Percentiles rank a stretch among this genome's conserved stretches.
These are phyloP conservation scores for Talaromyces sp. DNA, from an alignment of 2,329 filamentous ascomycete genomes.

Conservation along the genomic window DNA sequence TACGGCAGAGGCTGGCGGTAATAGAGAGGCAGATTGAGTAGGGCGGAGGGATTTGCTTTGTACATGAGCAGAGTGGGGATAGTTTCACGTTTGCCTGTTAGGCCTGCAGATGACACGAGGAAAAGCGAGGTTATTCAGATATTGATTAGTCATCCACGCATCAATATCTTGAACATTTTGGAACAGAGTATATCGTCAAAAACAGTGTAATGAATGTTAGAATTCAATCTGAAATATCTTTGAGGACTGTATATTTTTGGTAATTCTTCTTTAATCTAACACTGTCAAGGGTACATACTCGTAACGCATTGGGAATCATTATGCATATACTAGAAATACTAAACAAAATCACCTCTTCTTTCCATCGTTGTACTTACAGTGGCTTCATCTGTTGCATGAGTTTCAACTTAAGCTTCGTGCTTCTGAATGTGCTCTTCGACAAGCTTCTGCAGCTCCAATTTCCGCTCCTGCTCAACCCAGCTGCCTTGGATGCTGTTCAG, in stretches of 20 bases:
- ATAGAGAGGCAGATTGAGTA: not conserved
- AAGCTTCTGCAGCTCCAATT: slow-evolving; percentile 48
- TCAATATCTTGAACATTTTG: not conserved
- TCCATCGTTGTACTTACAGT: no score
- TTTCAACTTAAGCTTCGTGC: not conserved
- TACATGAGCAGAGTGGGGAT: not conserved
- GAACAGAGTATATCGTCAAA: not conserved
- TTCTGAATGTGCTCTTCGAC: slow-evolving; percentile 26
- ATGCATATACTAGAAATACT: not conserved
- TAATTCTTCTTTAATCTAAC: not conserved
- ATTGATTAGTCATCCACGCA: slow-evolving; percentile 3
- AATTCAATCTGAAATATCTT: not conserved
- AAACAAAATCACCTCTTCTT: not conserved
- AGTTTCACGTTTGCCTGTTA: not conserved
- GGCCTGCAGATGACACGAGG: not conserved
- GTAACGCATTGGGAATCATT: not conserved
- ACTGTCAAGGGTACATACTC: not conserved
- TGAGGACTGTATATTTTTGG: not conserved
- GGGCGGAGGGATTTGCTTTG: not conserved
- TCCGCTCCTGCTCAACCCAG: slow-evolving; percentile 63
- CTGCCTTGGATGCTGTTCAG: slow-evolving; percentile 60
- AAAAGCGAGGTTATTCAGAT: not conserved
- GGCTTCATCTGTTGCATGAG: no score
- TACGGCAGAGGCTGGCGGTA: not conserved
- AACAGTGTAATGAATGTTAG: not conserved